These are phyloP conservation scores for Otatea glauca DNA, from an alignment of 176 grass and related monocot genomes.

Conservation along the genomic window DNA sequence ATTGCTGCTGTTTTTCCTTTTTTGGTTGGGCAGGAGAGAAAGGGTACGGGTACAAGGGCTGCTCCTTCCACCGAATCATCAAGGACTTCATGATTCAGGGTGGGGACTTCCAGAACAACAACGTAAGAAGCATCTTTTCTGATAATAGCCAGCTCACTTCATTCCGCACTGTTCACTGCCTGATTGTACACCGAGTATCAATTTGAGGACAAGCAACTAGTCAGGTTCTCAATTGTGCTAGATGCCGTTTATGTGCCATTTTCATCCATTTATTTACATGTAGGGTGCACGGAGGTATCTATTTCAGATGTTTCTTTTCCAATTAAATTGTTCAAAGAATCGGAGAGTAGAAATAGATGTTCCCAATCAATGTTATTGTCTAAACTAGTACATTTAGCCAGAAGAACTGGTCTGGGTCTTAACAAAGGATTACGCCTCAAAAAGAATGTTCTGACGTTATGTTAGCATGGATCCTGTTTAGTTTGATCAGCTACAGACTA, in stretches of 20 bases:
- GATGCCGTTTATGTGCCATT: no score
- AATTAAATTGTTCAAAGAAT: neutral
- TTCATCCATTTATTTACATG: neutral
- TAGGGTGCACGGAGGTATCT: neutral
- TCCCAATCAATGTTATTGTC: neutral
- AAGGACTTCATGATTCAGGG: slow-evolving; percentile 92
- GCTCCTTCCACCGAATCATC: slow-evolving; percentile 78
- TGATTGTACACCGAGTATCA: neutral
- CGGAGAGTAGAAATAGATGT: neutral
- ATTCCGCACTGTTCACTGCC: neutral
- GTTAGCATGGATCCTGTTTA: neutral
- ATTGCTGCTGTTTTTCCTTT: neutral
- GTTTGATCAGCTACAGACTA: neutral
- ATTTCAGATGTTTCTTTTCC: neutral
- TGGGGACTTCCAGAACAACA: slow-evolving; percentile 64
- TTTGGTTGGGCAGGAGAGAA: slow-evolving; percentile 55
- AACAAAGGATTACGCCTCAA: neutral
- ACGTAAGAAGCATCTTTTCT: slow-evolving; percentile 40
- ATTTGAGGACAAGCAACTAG: neutral
- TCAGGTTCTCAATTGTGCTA: neutral
- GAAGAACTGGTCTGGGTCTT: neutral
- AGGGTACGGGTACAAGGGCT: slow-evolving; percentile 74
- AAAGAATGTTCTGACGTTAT: neutral
- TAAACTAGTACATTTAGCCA: neutral
- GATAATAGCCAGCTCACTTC: neutral